A percentile compares a stretch with the other conserved stretches of the same genome.
phyloP scores from a whole-genome alignment of 2,329 filamentous ascomycete genomes.

The Penicillium sclerotigenum region DNA sequence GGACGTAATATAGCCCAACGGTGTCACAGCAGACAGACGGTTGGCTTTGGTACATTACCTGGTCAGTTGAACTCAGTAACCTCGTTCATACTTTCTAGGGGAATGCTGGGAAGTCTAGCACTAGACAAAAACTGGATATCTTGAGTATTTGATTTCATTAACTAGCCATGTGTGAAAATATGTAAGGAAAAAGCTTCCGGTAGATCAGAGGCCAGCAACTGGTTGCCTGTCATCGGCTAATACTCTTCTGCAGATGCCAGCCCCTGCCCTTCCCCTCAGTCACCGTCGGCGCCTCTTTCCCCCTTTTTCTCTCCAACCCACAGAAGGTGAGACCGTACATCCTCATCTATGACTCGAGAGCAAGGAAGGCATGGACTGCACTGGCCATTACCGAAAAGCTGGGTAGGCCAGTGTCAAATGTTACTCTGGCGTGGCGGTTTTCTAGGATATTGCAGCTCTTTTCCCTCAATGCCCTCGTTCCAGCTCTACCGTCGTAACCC shows the following conservation, averaged over 20 bases:
- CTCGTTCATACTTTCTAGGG: background rate
- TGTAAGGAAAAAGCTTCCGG: background rate
- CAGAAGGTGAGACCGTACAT: background rate
- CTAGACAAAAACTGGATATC: background rate
- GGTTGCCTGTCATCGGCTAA: background rate
- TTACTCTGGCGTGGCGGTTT: background rate
- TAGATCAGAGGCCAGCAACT: background rate
- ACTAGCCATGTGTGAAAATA: background rate
- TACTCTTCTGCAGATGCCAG: background rate
- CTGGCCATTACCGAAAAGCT: background rate
- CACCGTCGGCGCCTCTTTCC: background rate
- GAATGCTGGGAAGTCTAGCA: background rate
- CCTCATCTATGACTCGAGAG: background rate
- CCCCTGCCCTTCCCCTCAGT: background rate
- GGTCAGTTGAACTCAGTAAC: background rate
- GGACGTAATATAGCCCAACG: background rate
- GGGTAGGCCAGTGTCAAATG: background rate
- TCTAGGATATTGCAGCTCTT: background rate
- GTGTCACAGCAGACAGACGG: background rate
- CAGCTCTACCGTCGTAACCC: too few species aligned
- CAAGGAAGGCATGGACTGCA: background rate
- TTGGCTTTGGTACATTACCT: background rate
- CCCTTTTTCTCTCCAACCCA: background rate
- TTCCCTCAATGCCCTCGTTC: background rate
- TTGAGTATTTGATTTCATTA: background rate